Conservation (phyloP, 2,329 filamentous ascomycete species). For the Lachnellula arida region DNA sequence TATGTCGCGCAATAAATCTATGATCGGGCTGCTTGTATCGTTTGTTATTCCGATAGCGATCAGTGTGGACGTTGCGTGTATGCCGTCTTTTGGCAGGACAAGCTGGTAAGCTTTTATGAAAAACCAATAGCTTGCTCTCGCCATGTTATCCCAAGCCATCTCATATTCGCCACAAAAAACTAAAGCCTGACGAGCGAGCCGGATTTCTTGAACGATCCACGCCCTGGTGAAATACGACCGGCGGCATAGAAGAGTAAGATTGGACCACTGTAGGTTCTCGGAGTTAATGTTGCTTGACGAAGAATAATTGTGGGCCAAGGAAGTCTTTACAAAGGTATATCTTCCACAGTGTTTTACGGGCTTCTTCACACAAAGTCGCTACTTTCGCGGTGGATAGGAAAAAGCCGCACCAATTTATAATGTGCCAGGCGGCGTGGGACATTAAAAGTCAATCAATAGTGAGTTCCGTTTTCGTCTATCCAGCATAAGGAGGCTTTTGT, state of each 20-base stretch:
- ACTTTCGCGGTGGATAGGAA: no score
- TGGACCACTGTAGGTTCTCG: background rate
- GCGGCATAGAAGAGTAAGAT: background rate
- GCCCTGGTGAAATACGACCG: background rate
- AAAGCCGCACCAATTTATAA: no score
- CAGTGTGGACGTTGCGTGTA: background rate
- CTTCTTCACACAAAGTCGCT: no score
- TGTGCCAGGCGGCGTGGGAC: no score
- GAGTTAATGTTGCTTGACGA: background rate
- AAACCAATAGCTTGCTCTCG: background rate
- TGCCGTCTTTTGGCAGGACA: background rate
- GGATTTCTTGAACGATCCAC: background rate
- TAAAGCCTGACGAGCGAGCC: background rate
- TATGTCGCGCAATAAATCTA: background rate
- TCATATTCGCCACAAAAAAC: conserved; percentile 1
- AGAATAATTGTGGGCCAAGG: no score
- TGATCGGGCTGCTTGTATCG: no score
- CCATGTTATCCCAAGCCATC: background rate
- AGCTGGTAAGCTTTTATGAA: background rate
- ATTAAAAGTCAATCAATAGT: no score
- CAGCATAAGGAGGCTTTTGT: no score
- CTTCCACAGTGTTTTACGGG: no score
- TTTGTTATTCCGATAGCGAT: background rate
- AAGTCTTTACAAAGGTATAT: no score
- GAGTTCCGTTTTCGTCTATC: no score